phyloP scores from a whole-genome alignment of 352 stramenopile species.

The Sclerospora graminicola region DNA sequence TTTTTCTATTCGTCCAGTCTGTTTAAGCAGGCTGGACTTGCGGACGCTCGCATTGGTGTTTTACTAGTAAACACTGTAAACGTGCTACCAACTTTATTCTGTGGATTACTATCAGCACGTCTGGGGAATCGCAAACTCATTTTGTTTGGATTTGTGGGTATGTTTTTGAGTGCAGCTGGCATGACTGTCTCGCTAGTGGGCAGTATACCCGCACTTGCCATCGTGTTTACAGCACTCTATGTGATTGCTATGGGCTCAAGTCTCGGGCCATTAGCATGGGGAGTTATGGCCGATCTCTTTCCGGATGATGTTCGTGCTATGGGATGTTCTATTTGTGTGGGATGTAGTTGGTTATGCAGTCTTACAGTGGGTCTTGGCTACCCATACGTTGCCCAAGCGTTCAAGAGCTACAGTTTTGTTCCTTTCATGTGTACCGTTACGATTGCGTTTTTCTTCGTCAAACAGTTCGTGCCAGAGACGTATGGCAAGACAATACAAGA shows the following conservation, averaged over 20 bases:
- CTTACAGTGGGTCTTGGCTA: constrained; percentile 41
- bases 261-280: constrained; percentile 43
- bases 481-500: constrained; percentile 53
- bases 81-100: constrained; percentile 34
- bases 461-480: constrained; percentile 41
- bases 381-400: constrained; percentile 36
- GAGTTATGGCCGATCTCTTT: constrained; percentile 45
- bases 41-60: constrained; percentile 41
- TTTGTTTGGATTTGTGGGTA: constrained; percentile 30
- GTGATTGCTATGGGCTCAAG: constrained; percentile 36
- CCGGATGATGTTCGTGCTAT: constrained; percentile 41
- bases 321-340: constrained; percentile 35
- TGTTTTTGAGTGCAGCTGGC: constrained; percentile 34
- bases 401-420: constrained; percentile 37
- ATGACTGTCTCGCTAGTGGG: constrained; percentile 32
- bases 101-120: constrained; percentile 22
- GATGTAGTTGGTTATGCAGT: constrained; percentile 41
- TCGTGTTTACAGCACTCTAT: constrained; percentile 44
- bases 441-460: constrained; percentile 33
- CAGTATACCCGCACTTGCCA: constrained; percentile 22
- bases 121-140: constrained; percentile 46
- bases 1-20: constrained; percentile 63
- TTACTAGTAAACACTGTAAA: constrained; percentile 49
- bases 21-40: constrained; percentile 46
- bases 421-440: constrained; percentile 39